These are phyloP conservation scores for Cicer cuneatum DNA, from an alignment of 306 rosid species.

Conservation along the genomic window DNA sequence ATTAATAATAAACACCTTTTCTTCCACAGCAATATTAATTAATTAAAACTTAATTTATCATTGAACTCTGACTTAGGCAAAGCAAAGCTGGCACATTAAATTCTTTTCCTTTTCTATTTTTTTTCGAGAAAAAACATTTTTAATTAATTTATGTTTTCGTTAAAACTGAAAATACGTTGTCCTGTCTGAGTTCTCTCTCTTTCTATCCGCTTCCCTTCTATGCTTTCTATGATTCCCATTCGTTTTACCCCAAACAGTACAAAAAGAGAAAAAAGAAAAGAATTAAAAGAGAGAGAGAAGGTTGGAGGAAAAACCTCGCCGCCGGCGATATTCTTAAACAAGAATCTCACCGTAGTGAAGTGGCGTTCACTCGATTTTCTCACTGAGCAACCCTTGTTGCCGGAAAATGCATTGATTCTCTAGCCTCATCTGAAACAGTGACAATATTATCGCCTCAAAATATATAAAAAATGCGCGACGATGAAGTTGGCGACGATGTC, in stretches of 20 bases:
- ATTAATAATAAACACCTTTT: not conserved
- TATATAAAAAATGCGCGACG: slow-evolving; percentile 62
- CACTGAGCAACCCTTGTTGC: not conserved
- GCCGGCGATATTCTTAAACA: slow-evolving; percentile 41
- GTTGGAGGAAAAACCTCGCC: slow-evolving; percentile 33
- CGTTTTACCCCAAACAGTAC: slow-evolving; percentile 59
- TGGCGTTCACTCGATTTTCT: not conserved
- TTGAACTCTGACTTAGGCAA: slow-evolving; percentile 29
- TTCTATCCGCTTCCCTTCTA: slow-evolving; percentile 46
- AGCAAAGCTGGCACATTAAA: slow-evolving; percentile 54
- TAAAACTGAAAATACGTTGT: slow-evolving; percentile 37
- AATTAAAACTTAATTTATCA: not conserved
- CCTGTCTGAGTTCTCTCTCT: slow-evolving; percentile 26
- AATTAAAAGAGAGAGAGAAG: slow-evolving; percentile 24
- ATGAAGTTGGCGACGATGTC: slow-evolving; percentile 47
- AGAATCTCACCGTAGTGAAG: not conserved
- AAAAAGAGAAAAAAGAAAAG: slow-evolving; percentile 44
- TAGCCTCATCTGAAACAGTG: not conserved
- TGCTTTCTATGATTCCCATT: slow-evolving; percentile 64
- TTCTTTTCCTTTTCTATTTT: not conserved
- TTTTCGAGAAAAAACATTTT: not conserved
- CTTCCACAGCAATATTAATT: not conserved
- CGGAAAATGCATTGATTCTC: slow-evolving; percentile 45
- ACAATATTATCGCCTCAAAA: not conserved
- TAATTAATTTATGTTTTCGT: not conserved